phyloP scores from a whole-genome alignment of 495 filamentous ascomycete genomes.

The Neohortaea acidophila region DNA sequence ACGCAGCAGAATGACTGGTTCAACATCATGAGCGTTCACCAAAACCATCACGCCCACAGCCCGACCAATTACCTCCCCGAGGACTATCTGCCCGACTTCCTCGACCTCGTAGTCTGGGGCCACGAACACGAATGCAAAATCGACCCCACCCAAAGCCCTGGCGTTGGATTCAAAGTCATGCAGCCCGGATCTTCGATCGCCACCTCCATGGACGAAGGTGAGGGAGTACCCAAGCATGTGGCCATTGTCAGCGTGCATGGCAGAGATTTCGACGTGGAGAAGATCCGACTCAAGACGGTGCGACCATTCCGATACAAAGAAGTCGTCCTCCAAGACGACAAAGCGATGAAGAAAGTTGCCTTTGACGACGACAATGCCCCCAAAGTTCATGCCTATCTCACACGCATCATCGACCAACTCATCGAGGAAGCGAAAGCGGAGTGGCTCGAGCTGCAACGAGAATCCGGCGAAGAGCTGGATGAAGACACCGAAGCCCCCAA shows the following conservation, averaged over 20 bases:
- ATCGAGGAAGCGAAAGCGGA: conserved; percentile 70
- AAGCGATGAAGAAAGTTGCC: conserved; percentile 57
- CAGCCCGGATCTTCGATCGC: conserved; percentile 94
- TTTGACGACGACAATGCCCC: conserved; percentile 54
- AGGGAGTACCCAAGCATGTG: conserved; percentile 84
- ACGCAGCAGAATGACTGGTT: conserved; percentile 87
- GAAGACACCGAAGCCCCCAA: conserved; percentile 50
- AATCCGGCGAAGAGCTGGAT: conserved; percentile 33
- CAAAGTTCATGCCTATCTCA: conserved; percentile 61
- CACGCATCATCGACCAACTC: conserved; percentile 61
- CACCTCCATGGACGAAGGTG: conserved; percentile 77
- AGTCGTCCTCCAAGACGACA: conserved; percentile 60
- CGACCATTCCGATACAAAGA: conserved; percentile 83
- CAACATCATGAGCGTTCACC: conserved; percentile 88
- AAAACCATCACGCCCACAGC: conserved; percentile 87
- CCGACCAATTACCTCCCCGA: conserved; percentile 85
- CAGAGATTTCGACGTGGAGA: conserved; percentile 64
- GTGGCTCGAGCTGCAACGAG: conserved; percentile 60
- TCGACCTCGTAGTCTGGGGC: conserved; percentile 89
- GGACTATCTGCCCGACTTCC: conserved; percentile 79
- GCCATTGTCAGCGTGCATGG: conserved; percentile 73
- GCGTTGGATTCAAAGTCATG: conserved; percentile 87
- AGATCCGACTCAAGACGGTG: conserved; percentile 71
- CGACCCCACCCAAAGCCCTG: conserved; percentile 62
- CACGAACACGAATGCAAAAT: conserved; percentile 97